Percentiles rank a stretch among this genome's conserved stretches.
Evolutionary conservation across 2,329 filamentous ascomycete species (phyloP).

Genomic region (Colletotrichum acutatum): DNA sequence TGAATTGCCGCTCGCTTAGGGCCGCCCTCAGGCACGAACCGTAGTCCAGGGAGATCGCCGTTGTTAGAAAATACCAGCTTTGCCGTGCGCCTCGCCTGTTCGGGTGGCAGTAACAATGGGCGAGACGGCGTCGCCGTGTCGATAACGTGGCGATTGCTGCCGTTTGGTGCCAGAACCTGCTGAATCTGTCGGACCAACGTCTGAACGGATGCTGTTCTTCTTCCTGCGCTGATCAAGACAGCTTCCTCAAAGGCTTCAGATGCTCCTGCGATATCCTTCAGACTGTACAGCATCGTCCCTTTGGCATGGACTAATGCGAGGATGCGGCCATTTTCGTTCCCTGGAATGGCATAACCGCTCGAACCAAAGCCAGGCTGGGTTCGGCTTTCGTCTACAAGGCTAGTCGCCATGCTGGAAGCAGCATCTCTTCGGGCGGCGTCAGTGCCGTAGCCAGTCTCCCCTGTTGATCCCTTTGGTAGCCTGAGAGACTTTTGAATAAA

Average conservation of each 20-base stretch:
- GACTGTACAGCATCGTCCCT: slow-evolving; percentile 95
- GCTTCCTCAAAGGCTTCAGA: slow-evolving; percentile 95
- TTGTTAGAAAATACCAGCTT: slow-evolving; percentile 82
- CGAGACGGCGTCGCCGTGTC: slow-evolving; percentile 42
- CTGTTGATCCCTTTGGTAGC: not conserved
- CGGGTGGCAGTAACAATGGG: slow-evolving; percentile 84
- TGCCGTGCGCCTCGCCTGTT: slow-evolving; percentile 84
- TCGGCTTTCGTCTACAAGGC: slow-evolving; percentile 37
- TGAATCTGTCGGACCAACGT: slow-evolving; percentile 84
- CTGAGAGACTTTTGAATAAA: slow-evolving; percentile 81
- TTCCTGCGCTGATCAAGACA: slow-evolving; percentile 86
- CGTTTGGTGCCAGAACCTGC: slow-evolving; percentile 68
- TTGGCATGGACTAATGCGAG: slow-evolving; percentile 96
- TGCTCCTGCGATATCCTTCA: slow-evolving; percentile 83
- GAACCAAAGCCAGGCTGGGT: slow-evolving; percentile 53
- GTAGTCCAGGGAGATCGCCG: slow-evolving; percentile 83
- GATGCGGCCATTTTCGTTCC: slow-evolving; percentile 90
- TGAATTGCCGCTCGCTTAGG: slow-evolving; percentile 84
- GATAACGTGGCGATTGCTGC: slow-evolving; percentile 35
- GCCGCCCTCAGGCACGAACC: slow-evolving; percentile 75
- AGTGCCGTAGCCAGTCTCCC: slow-evolving; percentile 50
- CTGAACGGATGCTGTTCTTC: slow-evolving; percentile 75
- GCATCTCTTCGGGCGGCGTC: not conserved
- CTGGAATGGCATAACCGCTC: slow-evolving; percentile 87
- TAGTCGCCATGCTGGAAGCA: not conserved